Evolutionary conservation across 495 filamentous ascomycete genomes (phyloP).

Genomic region (Daldinia caldariorum): DNA sequence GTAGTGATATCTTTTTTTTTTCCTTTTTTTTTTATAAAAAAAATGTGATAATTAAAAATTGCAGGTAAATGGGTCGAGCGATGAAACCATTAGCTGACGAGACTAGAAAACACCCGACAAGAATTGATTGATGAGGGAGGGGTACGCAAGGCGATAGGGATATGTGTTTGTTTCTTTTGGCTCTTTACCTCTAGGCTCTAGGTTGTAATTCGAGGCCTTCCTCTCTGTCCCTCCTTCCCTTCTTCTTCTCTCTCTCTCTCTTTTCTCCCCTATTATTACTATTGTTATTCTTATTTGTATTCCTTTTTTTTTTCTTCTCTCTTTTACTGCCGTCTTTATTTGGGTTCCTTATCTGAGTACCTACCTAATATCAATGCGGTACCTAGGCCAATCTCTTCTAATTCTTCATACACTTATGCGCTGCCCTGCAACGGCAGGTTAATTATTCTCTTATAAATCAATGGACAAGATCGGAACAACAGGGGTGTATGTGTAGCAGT

Average conservation of each 20-base stretch:
- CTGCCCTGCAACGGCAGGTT: neutral
- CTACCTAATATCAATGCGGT: neutral
- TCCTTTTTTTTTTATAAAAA: constrained; percentile 6
- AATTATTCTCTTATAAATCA: neutral
- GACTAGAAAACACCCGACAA: constrained; percentile 42
- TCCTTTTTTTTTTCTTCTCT: neutral
- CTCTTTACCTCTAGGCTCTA: neutral
- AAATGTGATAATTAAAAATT: constrained; percentile 39
- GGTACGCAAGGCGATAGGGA: constrained; percentile 7
- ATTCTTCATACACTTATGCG: neutral
- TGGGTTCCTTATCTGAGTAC: neutral
- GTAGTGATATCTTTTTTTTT: constrained; percentile 40
- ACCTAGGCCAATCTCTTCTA: neutral
- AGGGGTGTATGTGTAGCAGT: neutral
- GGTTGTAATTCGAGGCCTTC: neutral
- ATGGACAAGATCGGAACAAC: neutral
- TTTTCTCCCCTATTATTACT: too few relatives aligned
- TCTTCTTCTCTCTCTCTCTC: neutral
- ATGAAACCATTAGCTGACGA: constrained; percentile 43
- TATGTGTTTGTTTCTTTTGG: constrained; percentile 17
- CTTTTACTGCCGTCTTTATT: neutral
- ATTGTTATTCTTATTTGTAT: too few relatives aligned
- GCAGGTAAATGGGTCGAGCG: constrained; percentile 38
- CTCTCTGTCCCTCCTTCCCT: neutral
- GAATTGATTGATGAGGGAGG: constrained; percentile 22